Base-by-base conservation (phyloP, 495 filamentous ascomycete species). In the Neurospora africana region DNA sequence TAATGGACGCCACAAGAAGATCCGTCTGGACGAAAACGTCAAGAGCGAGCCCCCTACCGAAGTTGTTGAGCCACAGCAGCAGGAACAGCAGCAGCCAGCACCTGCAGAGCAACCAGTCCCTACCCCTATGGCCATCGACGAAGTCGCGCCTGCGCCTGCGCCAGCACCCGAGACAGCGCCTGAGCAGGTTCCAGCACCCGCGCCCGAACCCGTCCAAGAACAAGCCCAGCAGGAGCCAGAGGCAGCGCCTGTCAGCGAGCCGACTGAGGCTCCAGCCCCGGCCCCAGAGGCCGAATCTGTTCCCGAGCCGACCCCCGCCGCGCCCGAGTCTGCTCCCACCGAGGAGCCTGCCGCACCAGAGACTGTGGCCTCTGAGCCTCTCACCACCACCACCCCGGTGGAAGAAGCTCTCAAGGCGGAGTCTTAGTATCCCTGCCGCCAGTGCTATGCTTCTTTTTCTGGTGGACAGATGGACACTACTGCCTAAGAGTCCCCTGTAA, bases 1-100 rank as follows among this genome's bases (percentile, higher is more conserved):
- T 61, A 74, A 43, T 15, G 77, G 81, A 70, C 79, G 78, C 39
- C 77, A 78, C 39, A 84, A 84, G 75, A 83, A 72, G 73, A 74
- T 76, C 11, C 80, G 80, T 8, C 67, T 83, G 4, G 81, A 82
- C 21, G 80, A 82, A 3, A 41, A 70, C n/a, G 69, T 33, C 30
- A 72, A 80, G 53, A 65, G 3, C 68, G 77, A 77, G 68, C 68
- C 78, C n/a, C 71, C 77, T 19, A 15, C 53, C 27, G 53, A 65
- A 17, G 53, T 33, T 65, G 30, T 65, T 19, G 27, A 65, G 33
- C 53, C 27, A 7, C 21, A 69, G 17, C 71, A 38, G 21, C 65
- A n/a, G 15, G 65, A 43, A 39, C 44, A 65, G 3, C 37, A 39
- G 15, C 21, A 68, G 13, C n/a, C 53, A 36, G 53, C 23, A 61